Conservation (phyloP, 306 rosid species). For the Vigna mungo region DNA sequence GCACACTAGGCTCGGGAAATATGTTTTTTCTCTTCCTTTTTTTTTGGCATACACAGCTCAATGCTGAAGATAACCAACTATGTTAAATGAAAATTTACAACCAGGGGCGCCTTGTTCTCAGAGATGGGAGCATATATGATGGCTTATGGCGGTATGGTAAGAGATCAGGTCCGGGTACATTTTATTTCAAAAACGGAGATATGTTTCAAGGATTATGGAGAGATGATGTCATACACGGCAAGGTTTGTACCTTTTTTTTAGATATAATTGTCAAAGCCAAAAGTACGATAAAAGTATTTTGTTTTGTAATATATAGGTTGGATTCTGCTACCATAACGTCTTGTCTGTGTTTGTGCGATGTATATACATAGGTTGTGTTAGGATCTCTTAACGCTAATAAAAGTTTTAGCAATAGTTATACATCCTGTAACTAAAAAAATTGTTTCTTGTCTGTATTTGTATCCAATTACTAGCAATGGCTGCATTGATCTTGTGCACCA, state of each 20-base stretch:
- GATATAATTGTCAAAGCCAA: constrained; percentile 12
- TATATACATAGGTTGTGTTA: no score
- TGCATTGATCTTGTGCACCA: constrained; percentile 11
- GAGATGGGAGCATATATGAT: constrained; percentile 92
- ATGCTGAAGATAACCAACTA: constrained; percentile 34
- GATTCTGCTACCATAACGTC: no score
- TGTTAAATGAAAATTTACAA: constrained; percentile 38
- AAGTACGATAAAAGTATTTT: constrained; percentile 2
- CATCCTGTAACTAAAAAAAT: constrained; percentile 7
- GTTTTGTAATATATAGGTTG: not conserved
- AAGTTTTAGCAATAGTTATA: constrained; percentile 6
- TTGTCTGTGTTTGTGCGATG: no score
- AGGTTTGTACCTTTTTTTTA: constrained; percentile 60
- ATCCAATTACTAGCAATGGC: constrained; percentile 6
- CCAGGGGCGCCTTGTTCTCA: constrained; percentile 83
- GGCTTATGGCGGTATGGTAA: constrained; percentile 93
- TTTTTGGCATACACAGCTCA: not conserved
- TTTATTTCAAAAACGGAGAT: constrained; percentile 90
- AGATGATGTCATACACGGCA: constrained; percentile 96
- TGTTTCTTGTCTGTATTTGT: constrained; percentile 6
- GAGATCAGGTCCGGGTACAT: constrained; percentile 89
- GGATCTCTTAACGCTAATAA: no score
- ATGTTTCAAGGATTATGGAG: constrained; percentile 98
- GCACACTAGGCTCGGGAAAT: constrained; percentile 11
- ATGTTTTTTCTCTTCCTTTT: not conserved